Conservation (phyloP, 1,284 basidiomycete genomes). For the Hypsizygus ulmarius region DNA sequence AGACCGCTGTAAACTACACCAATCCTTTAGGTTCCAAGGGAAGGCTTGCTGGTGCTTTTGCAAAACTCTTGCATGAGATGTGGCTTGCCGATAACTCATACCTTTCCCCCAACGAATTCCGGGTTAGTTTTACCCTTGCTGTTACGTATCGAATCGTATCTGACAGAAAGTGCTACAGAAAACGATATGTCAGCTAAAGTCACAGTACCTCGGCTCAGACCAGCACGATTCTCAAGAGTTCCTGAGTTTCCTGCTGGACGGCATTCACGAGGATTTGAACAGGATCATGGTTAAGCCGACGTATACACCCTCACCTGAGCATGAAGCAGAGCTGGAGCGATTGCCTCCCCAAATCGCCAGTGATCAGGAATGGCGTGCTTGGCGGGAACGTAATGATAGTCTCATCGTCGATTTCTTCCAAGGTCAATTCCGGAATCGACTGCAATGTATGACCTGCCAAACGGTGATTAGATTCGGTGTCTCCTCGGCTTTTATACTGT, state of each 20-base stretch:
- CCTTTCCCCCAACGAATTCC: slow-evolving; percentile 82
- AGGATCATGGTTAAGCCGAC: slow-evolving; percentile 79
- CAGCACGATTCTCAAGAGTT: slow-evolving; percentile 99
- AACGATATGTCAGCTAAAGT: slow-evolving; percentile 83
- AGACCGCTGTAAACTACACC: slow-evolving; percentile 80
- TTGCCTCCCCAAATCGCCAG: slow-evolving; percentile 89
- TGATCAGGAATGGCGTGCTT: slow-evolving; percentile 91
- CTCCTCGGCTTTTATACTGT: slow-evolving; percentile 5
- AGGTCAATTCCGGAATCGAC: slow-evolving; percentile 90
- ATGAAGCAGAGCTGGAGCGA: slow-evolving; percentile 85
- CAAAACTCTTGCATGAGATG: slow-evolving; percentile 80
- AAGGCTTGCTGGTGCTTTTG: slow-evolving; percentile 79
- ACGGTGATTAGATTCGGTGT: slow-evolving; percentile 57
- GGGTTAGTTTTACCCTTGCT: slow-evolving; percentile 51
- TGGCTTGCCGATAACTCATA: slow-evolving; percentile 88
- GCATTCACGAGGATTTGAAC: slow-evolving; percentile 96
- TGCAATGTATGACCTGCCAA: slow-evolving; percentile 89
- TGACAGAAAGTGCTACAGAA: slow-evolving; percentile 43
- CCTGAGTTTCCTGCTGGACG: slow-evolving; percentile 91
- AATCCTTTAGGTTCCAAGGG: slow-evolving; percentile 93
- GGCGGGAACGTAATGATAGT: slow-evolving; percentile 89
- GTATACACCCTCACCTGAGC: slow-evolving; percentile 73
- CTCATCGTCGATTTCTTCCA: slow-evolving; percentile 97
- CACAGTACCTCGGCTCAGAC: slow-evolving; percentile 86
- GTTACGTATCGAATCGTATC: neutral